These are phyloP conservation scores for Aspergillus clavatus DNA, from an alignment of 2,329 filamentous ascomycete species.

Conservation along the genomic window DNA sequence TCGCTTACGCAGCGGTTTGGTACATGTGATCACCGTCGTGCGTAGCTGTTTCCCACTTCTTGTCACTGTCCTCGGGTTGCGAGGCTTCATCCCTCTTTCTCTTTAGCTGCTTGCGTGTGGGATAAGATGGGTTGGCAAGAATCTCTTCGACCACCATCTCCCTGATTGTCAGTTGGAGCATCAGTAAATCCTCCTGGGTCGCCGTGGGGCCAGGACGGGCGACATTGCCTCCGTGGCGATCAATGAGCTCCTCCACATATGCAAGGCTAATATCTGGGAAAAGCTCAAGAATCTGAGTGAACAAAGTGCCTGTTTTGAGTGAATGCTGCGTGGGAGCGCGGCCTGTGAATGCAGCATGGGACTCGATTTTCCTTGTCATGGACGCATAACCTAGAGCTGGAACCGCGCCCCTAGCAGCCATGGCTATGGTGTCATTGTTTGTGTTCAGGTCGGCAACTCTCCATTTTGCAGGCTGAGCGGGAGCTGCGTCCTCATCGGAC, in stretches of 20 bases:
- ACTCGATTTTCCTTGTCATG: background rate
- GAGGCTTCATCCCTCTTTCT: conserved; percentile 34
- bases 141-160: conserved; percentile 41
- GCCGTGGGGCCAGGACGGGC: background rate
- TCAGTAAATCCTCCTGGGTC: background rate
- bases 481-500: background rate
- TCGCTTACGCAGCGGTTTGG: conserved; percentile 19
- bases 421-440: background rate
- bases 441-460: background rate
- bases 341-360: background rate
- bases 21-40: conserved; percentile 21
- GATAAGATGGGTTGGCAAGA: conserved; percentile 39
- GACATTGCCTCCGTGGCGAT: conserved; percentile 11
- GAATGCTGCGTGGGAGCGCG: background rate
- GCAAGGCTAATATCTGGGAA: conserved; percentile 47
- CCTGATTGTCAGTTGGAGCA: conserved; percentile 6
- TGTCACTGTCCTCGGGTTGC: conserved; percentile 17
- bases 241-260: conserved; percentile 39
- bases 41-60: conserved; percentile 25
- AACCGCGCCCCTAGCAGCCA: background rate
- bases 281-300: conserved; percentile 33
- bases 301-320: background rate
- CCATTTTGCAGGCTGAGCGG: background rate
- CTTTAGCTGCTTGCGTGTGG: conserved; percentile 37
- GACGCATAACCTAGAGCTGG: background rate